Percentiles rank a stretch among this genome's conserved stretches.
Conservation (phyloP, 1,139 yeast species). For the Geotrichum candidum region DNA sequence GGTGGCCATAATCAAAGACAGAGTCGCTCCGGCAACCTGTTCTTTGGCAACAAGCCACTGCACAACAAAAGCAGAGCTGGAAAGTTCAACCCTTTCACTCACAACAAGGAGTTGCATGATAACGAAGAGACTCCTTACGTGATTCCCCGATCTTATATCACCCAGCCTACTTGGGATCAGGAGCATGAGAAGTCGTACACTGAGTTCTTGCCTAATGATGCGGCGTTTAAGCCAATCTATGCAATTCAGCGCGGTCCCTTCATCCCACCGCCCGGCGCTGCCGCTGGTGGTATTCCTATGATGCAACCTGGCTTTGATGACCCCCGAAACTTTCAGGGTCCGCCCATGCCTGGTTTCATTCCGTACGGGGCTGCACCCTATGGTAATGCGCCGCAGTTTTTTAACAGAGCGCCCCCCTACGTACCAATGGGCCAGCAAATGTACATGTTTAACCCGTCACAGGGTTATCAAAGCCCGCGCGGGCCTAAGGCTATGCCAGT, state of each 20-base stretch:
- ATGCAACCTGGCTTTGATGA: conserved; percentile 27
- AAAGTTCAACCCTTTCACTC: conserved; percentile 55
- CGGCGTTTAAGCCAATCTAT: conserved; percentile 16
- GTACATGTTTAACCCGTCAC: conserved; percentile 13
- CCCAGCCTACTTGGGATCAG: conserved; percentile 74
- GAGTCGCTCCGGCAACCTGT: conserved; percentile 20
- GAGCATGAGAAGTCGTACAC: conserved; percentile 26
- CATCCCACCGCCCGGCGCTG: conserved; percentile 20
- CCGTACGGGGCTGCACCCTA: conserved; percentile 24
- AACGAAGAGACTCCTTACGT: conserved; percentile 35
- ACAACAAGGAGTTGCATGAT: conserved; percentile 35
- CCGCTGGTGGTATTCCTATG: conserved; percentile 21
- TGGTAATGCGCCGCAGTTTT: conserved; percentile 20
- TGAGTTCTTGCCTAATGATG: conserved; percentile 21
- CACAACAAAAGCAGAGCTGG: conserved; percentile 38
- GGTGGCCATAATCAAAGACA: conserved; percentile 5
- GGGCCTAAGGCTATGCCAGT: conserved; percentile 15
- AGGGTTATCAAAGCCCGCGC: conserved; percentile 14
- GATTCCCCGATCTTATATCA: conserved; percentile 60
- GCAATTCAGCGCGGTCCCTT: conserved; percentile 16
- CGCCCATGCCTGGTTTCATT: conserved; percentile 26
- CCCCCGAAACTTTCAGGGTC: conserved; percentile 25
- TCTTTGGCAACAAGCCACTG: conserved; percentile 51
- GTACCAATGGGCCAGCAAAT: conserved; percentile 14
- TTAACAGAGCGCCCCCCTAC: conserved; percentile 24